Base-by-base conservation (phyloP, 495 filamentous ascomycete genomes). In the Lasiosphaeria ovina region DNA sequence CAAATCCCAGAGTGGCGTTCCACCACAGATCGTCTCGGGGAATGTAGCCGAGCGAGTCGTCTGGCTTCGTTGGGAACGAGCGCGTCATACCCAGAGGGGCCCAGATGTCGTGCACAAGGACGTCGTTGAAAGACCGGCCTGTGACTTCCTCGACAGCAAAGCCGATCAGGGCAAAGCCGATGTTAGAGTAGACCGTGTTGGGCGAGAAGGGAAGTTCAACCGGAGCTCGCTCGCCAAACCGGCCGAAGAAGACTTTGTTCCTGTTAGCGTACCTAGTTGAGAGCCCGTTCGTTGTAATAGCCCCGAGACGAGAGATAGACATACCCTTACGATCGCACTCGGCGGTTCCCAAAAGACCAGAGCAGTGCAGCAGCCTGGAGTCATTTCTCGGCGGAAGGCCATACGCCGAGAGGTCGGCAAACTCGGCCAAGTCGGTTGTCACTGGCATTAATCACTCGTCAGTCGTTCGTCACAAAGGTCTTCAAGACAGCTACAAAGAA, bases 1-100 rank as follows among this genome's bases (percentile, higher is more conserved):
- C 76, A 17, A 79, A 74, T 24, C 76, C 78, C 1, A 79, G 61
- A n/a, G 71, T 72, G 16, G 70, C 68, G 33, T 74, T 68, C 71
- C 76, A 83, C 61, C 67, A 75, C 3, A 58, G 62, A 33, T 77
- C 66, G 10, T 70, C 70, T 4, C 61, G 47, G 0, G 72, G 67
- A 32, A 75, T 74, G 33, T 81, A 79, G 6, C 80, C 77, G 6
- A 76, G 72, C 10, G 58, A 40, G 9, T 70, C 65, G 38, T 68
- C 58, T 4, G 78, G 76, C 12, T 66, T 63, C 3, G 62, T 60
- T 42, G 70, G 68, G 8, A 72, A 71, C 6, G 70, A 75, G 7
- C 76, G 74, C 5, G 61, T 77, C 62, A 86, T 72, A 2, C 67
- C 65, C 0, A 82, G 65, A 10, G 75, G 76, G 4, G 66, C 55